Conservation (phyloP, 2,329 filamentous ascomycete species). For the Aspergillus quadrilineatus region DNA sequence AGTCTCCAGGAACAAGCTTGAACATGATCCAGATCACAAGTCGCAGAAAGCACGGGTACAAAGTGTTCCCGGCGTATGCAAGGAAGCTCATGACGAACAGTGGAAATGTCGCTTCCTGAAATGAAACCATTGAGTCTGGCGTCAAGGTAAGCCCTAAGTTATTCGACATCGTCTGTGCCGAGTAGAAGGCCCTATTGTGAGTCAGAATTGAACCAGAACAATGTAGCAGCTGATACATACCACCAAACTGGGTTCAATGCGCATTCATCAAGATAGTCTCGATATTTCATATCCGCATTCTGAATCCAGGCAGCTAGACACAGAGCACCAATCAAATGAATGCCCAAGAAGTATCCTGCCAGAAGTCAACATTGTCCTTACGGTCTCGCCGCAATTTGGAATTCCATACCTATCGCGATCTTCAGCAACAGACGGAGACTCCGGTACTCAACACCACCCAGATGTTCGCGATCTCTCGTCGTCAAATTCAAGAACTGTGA, state of each 20-base stretch:
- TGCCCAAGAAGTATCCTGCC: conserved; percentile 46
- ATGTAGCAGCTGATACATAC: conserved; percentile 31
- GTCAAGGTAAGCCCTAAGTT: conserved; percentile 58
- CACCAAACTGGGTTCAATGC: conserved; percentile 51
- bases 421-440: conserved; percentile 52
- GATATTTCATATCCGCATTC: conserved; percentile 42
- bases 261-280: conserved; percentile 39
- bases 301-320: conserved; percentile 52
- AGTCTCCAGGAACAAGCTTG: conserved; percentile 45
- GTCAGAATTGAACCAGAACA: neutral
- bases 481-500: conserved; percentile 49
- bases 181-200: conserved; percentile 48
- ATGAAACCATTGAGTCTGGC: conserved; percentile 55
- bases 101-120: conserved; percentile 46
- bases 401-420: conserved; percentile 43
- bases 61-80: conserved; percentile 41
- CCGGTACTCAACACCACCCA: conserved; percentile 55
- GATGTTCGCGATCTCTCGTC: conserved; percentile 42
- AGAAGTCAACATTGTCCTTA: neutral
- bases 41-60: conserved; percentile 57
- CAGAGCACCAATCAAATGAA: conserved; percentile 51
- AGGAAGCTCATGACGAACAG: conserved; percentile 42
- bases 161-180: conserved; percentile 52
- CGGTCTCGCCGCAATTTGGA: neutral
- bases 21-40: conserved; percentile 58